Conservation (phyloP, 768 basidiomycete species). For the Rhizopogon sp. region DNA sequence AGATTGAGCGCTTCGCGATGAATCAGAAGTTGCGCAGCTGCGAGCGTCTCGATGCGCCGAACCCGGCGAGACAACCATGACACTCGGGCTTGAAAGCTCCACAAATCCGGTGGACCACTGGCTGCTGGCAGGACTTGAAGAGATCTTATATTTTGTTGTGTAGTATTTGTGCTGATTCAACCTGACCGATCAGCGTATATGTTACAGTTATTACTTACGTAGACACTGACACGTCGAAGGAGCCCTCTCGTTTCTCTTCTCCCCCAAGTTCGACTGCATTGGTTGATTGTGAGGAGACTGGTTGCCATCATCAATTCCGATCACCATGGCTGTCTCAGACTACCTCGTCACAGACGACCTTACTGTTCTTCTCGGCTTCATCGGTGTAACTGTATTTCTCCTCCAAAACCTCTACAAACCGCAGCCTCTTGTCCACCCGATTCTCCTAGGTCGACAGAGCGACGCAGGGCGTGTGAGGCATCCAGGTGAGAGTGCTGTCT, state of each 20-base stretch:
- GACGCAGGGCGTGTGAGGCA: conserved; percentile 82
- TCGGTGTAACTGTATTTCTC: conserved; percentile 71
- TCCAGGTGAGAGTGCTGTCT: conserved; percentile 78
- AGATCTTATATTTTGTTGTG: too few relatives aligned
- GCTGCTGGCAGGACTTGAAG: too few relatives aligned
- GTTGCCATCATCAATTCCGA: neutral
- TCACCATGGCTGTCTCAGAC: conserved; percentile 42
- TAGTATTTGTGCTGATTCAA: too few relatives aligned
- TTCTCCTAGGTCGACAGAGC: conserved; percentile 87
- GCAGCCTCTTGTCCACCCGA: conserved; percentile 87
- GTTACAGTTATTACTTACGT: too few relatives aligned
- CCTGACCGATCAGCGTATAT: too few relatives aligned
- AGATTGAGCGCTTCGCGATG: too few relatives aligned
- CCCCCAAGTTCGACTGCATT: neutral
- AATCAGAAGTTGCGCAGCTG: too few relatives aligned
- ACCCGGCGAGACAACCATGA: too few relatives aligned
- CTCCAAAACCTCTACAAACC: conserved; percentile 76
- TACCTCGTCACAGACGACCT: conserved; percentile 74
- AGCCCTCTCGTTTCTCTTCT: neutral
- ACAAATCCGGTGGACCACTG: too few relatives aligned
- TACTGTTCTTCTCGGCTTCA: conserved; percentile 71
- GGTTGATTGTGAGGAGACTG: neutral
- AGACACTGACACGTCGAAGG: too few relatives aligned
- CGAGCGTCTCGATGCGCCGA: too few relatives aligned
- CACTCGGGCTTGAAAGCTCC: too few relatives aligned